Evolutionary conservation across 495 filamentous ascomycete genomes (phyloP), one percentile per base, ranked within the genome.

Genomic region (Annulohypoxylon moriforme): DNA sequence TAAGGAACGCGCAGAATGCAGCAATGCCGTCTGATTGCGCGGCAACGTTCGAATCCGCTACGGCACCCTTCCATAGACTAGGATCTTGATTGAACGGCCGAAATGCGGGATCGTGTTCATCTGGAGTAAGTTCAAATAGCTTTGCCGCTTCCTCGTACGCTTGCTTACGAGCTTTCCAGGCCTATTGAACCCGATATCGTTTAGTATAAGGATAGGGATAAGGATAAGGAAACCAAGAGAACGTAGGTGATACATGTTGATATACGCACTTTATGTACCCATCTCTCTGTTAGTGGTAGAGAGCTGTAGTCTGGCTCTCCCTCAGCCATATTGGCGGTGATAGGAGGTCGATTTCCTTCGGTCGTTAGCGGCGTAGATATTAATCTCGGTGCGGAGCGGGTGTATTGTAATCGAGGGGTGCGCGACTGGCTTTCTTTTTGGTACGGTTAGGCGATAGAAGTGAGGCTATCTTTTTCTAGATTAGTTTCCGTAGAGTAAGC

Each of bases 151-250:
- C 93, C 83, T 98, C 96, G 80, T 98, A 99, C 53, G 91, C 96
- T 77, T 89, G 87, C 80, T 99, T 99, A 70, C 96, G 88, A 44
- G 96, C 96, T 86, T 99, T 99, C 96, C 96, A 99, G 76, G 92
- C 89, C 91, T 96, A 46, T 47, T 16, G 29, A 16, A 60, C 75
- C 36, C 56, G 58, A 29, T n/a, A 58, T 27, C 16, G 10, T 46
- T 84, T 68, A 81, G 79, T 42, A 71, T 60, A 22, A 22, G 60
- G 24, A 14, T 13, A 6, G 16, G 4, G 24, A 9, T 10, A 33
- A 18, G 31, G 11, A 38, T 10, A 14, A 10, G 44, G 11, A 46
- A n/a, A 46, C n/a, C 14, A 50, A 24, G 20, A 25, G 1, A 5
- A 50, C 18, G 20, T 3, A 16, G 5, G 29, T 33, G n/a, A 50